Conservation (phyloP, 495 filamentous ascomycete genomes). For the Hypoxylon lenormandii region DNA sequence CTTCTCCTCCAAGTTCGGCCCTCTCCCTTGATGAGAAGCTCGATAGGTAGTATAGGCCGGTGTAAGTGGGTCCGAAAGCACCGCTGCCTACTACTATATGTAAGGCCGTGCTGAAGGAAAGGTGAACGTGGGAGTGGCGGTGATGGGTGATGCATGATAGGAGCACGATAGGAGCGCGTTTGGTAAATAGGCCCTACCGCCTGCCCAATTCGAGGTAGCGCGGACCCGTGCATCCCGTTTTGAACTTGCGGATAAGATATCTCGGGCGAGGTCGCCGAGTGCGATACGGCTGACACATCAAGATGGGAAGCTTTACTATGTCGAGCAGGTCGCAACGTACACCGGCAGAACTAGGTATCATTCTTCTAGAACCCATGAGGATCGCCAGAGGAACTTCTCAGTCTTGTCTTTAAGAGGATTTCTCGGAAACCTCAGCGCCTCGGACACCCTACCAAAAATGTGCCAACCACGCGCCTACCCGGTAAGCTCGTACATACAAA, state of each 20-base stretch:
- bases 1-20: slow-evolving; percentile 31
- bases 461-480: slow-evolving; percentile 20
- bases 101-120: slow-evolving; percentile 39
- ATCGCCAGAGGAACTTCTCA: slow-evolving; percentile 25
- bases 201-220: slow-evolving; percentile 45
- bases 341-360: slow-evolving; percentile 20
- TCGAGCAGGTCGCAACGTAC: slow-evolving; percentile 28
- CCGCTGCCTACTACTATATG: slow-evolving; percentile 30
- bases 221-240: slow-evolving; percentile 30
- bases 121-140: slow-evolving; percentile 27
- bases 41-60: not conserved
- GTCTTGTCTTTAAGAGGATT: slow-evolving; percentile 33
- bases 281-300: slow-evolving; percentile 30
- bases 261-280: slow-evolving; percentile 3
- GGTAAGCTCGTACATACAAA: not conserved
- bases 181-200: slow-evolving; percentile 26
- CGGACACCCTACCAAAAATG: slow-evolving; percentile 25
- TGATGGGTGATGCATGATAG: slow-evolving; percentile 39
- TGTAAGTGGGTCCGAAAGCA: slow-evolving; percentile 28
- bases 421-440: slow-evolving; percentile 20
- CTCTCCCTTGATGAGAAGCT: slow-evolving; percentile 42
- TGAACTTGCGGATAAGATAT: slow-evolving; percentile 30
- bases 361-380: slow-evolving; percentile 42
- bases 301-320: slow-evolving; percentile 29
- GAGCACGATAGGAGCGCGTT: slow-evolving; percentile 13